Evolutionary conservation across 305 asterid genomes (phyloP).

Genomic region (Nicotiana rustica): DNA sequence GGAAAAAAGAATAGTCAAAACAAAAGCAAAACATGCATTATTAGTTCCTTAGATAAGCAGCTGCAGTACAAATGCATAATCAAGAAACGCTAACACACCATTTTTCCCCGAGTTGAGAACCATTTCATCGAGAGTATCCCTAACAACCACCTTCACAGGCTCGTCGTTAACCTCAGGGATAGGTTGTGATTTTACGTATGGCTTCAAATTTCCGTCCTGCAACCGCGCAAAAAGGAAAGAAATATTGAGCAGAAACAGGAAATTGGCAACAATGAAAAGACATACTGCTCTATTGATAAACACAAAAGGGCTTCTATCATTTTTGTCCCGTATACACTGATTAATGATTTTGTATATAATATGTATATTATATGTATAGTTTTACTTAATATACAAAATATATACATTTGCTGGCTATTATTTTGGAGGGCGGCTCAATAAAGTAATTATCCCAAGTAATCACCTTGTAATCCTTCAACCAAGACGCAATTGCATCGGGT

Average conservation of each 20-base stretch:
- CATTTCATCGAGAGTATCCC: conserved; percentile 59
- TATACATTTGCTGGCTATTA: no score
- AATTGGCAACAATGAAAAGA: neutral
- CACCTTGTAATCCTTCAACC: conserved; percentile 77
- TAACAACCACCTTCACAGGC: conserved; percentile 79
- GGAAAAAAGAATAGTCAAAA: neutral
- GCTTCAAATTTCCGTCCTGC: conserved; percentile 66
- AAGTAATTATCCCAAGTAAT: no score
- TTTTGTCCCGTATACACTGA: no score
- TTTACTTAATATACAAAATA: no score
- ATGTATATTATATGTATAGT: no score
- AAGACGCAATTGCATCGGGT: conserved; percentile 65
- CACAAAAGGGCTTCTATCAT: no score
- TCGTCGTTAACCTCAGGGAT: conserved; percentile 69
- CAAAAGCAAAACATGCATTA: neutral
- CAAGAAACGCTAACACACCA: conserved; percentile 46
- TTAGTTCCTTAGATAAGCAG: neutral
- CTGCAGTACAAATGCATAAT: neutral
- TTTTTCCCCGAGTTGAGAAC: conserved; percentile 75
- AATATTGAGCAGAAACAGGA: no score
- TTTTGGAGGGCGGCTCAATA: no score
- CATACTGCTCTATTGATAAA: no score
- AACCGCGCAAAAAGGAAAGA: conserved; percentile 29
- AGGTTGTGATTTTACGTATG: conserved; percentile 66
- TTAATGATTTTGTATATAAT: no score